A percentile compares a stretch with the other conserved stretches of the same genome.
These are phyloP conservation scores for Penicillium samsonianum DNA, from an alignment of 495 filamentous ascomycete species.

Conservation along the genomic window DNA sequence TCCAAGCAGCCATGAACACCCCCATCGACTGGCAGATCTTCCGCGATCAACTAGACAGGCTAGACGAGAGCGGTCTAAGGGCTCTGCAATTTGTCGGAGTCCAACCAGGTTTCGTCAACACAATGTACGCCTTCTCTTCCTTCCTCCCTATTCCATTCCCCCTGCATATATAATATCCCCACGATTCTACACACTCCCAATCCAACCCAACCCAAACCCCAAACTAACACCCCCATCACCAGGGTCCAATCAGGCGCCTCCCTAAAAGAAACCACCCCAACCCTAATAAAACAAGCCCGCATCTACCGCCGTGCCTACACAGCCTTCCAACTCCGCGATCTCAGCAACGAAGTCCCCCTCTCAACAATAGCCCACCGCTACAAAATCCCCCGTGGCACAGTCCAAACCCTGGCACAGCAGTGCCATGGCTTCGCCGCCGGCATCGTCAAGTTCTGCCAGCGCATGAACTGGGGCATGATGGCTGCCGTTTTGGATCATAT, in stretches of 20 bases:
- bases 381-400: constrained; percentile 64
- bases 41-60: constrained; percentile 64
- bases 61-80: constrained; percentile 71
- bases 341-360: constrained; percentile 78
- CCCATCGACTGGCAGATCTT: constrained; percentile 74
- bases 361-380: constrained; percentile 70
- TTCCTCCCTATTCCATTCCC: background rate
- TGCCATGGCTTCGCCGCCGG: constrained; percentile 79
- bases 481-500: constrained; percentile 78
- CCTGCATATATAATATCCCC: background rate
- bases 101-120: constrained; percentile 68
- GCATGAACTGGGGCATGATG: constrained; percentile 73
- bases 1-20: constrained; percentile 49
- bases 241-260: constrained; percentile 69
- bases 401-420: constrained; percentile 72
- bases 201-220: constrained; percentile 26
- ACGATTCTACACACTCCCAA: background rate
- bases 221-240: background rate
- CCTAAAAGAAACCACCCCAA: constrained; percentile 62
- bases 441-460: constrained; percentile 73
- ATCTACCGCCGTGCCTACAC: constrained; percentile 79
- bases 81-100: constrained; percentile 71
- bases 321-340: constrained; percentile 76
- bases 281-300: constrained; percentile 60
- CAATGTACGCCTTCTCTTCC: constrained; percentile 53